phyloP scores from a whole-genome alignment of 2,329 filamentous ascomycete genomes.

The Verticillium klebahnii region DNA sequence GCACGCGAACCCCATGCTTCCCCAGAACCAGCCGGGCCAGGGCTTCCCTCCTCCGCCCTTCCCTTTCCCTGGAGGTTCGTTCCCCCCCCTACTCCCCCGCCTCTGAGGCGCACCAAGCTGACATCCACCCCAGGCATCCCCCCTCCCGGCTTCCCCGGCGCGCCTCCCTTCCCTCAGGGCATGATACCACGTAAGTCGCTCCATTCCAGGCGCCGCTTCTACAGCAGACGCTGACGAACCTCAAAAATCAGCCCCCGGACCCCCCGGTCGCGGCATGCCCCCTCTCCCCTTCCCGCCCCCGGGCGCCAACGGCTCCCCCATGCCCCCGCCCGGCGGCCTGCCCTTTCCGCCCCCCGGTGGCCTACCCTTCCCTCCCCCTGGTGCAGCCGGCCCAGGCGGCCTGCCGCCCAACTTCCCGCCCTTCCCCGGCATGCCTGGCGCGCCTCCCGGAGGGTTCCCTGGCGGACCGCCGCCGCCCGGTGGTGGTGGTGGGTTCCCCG shows the following conservation, averaged over 20 bases:
- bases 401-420: slow-evolving; percentile 46
- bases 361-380: slow-evolving; percentile 21
- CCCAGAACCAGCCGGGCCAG: slow-evolving; percentile 59
- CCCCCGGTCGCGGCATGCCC: slow-evolving; percentile 41
- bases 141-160: slow-evolving; percentile 50
- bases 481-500: slow-evolving; percentile 27
- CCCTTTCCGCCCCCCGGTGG: slow-evolving; percentile 34
- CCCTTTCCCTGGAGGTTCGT: slow-evolving; percentile 55
- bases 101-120: slow-evolving; percentile 7
- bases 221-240: neutral
- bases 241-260: slow-evolving; percentile 36
- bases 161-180: slow-evolving; percentile 35
- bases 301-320: slow-evolving; percentile 26
- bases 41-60: slow-evolving; percentile 51
- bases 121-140: slow-evolving; percentile 39
- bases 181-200: slow-evolving; percentile 47
- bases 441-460: slow-evolving; percentile 25
- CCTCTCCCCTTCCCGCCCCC: slow-evolving; percentile 40
- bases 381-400: slow-evolving; percentile 12
- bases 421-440: slow-evolving; percentile 36
- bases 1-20: slow-evolving; percentile 78
- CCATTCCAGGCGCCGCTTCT: slow-evolving; percentile 3
- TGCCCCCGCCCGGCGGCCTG: slow-evolving; percentile 34
- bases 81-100: slow-evolving; percentile 17
- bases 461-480: slow-evolving; percentile 28